Percentiles rank a stretch among this genome's conserved stretches.
Evolutionary conservation across 306 rosid genomes (phyloP).

Genomic region (Potentilla sterilis): DNA sequence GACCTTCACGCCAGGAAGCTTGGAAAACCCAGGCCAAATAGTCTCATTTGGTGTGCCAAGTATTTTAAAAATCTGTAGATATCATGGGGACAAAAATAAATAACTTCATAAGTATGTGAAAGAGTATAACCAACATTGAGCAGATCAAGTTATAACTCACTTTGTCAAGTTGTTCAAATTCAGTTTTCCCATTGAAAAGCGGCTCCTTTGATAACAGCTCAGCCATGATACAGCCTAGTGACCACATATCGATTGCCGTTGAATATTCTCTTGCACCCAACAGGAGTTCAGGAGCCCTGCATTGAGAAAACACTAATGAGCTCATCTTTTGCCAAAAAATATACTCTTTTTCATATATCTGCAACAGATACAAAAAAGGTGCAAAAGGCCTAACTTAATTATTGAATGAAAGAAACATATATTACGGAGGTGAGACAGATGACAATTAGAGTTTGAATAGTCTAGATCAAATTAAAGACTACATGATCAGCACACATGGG

Average conservation of each 20-base stretch:
- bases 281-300: conserved; percentile 97
- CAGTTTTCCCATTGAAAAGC: conserved; percentile 87
- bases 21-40: conserved; percentile 94
- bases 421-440: background rate
- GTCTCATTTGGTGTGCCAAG: conserved; percentile 99
- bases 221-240: conserved; percentile 98
- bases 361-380: background rate
- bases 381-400: background rate
- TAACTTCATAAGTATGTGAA: background rate
- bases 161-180: conserved; percentile 97
- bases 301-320: conserved; percentile 12
- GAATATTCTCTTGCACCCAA: conserved; percentile 86
- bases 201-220: conserved; percentile 93
- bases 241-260: conserved; percentile 98
- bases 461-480: background rate
- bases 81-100: conserved; percentile 1
- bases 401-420: background rate
- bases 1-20: conserved; percentile 96
- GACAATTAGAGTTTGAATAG: background rate
- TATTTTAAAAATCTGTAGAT: conserved; percentile 66
- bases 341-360: background rate
- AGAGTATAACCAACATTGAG: background rate
- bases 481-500: background rate
- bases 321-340: background rate
- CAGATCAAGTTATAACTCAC: conserved; percentile 32